These are phyloP conservation scores for Termitomyces sp. DNA, from an alignment of 768 basidiomycete species.

Conservation along the genomic window DNA sequence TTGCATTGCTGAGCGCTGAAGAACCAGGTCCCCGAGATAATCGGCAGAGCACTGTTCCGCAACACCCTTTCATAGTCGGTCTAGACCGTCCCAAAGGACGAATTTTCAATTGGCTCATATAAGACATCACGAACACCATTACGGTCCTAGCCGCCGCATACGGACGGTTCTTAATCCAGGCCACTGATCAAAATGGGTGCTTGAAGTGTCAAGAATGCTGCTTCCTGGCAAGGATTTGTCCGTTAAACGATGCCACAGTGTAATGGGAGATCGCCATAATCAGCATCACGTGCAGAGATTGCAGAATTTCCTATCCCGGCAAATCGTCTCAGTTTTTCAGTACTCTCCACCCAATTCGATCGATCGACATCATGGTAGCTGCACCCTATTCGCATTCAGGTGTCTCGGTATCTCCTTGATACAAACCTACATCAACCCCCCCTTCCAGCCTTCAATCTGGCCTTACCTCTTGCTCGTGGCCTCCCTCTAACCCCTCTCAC, in stretches of 20 bases:
- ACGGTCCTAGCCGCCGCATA: not conserved
- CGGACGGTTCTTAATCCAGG: not conserved
- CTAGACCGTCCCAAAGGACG: not conserved
- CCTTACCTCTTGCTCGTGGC: conserved; percentile 7
- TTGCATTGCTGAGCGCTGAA: not conserved
- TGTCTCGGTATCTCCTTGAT: conserved; percentile 17
- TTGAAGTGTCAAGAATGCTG: not conserved
- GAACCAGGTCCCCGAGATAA: not conserved
- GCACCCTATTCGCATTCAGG: conserved; percentile 20
- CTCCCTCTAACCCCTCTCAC: conserved; percentile 3
- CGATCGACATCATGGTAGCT: conserved; percentile 27
- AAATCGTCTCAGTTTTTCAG: conserved; percentile 14
- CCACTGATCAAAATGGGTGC: not conserved
- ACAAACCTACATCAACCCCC: conserved; percentile 8
- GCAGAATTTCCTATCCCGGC: conserved; percentile 19
- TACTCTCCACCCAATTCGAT: conserved; percentile 22
- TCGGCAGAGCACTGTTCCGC: too few relatives aligned
- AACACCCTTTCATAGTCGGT: not conserved
- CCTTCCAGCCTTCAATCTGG: not conserved
- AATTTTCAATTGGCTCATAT: not conserved
- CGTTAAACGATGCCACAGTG: not conserved
- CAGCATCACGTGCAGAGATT: conserved; percentile 15
- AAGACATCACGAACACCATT: not conserved
- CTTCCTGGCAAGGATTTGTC: conserved; percentile 4
- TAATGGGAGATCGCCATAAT: conserved; percentile 7